Evolutionary conservation across 306 rosid species (phyloP), one percentile per base, ranked within the genome.

Genomic region (Trifolium dubium): DNA sequence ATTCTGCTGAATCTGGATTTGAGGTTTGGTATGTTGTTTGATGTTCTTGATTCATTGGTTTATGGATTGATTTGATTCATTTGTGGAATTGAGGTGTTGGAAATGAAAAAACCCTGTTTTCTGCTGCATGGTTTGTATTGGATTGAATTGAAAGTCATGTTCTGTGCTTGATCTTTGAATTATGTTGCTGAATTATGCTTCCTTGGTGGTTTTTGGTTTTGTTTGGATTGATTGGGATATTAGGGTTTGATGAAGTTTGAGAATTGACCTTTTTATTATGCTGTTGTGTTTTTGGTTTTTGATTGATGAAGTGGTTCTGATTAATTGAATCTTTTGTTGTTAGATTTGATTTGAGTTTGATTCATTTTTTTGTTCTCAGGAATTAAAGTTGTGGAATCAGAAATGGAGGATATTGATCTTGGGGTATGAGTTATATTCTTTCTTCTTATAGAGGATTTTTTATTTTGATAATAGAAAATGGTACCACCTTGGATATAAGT

Each of bases 111-210:
- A 28, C 39, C 58, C 41, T 80, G 68, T 70, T 46, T 55, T 86
- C 54, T 51, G 81, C 80, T 79, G 77, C 71, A 40, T 77, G 56
- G 17, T 14, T 80, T 28, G 70, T n/a, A 12, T 40, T 82, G 32
- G 73, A 29, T 65, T 40, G 54, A 43, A 65, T 64, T 69, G 28
- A 35, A 80, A 64, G 18, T 71, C 34, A 12, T 79, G 58, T 64
- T 79, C 23, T 79, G 63, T 64, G 37, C 28, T 73, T 18, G 79
- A 78, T 82, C 76, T 77, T 61, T 44, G 73, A 68, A 44, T 43
- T 77, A 47, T 66, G 73, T 35, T 78, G 75, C 70, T 85, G 83
- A 82, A 80, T 81, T 84, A 77, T 83, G 82, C 54, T 54, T 70
- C 43, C 19, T 17, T 62, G 78, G 18, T 64, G 10, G 31, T 63